Evolutionary conservation across 306 rosid genomes (phyloP).

Genomic region (Hippophae tibetana): DNA sequence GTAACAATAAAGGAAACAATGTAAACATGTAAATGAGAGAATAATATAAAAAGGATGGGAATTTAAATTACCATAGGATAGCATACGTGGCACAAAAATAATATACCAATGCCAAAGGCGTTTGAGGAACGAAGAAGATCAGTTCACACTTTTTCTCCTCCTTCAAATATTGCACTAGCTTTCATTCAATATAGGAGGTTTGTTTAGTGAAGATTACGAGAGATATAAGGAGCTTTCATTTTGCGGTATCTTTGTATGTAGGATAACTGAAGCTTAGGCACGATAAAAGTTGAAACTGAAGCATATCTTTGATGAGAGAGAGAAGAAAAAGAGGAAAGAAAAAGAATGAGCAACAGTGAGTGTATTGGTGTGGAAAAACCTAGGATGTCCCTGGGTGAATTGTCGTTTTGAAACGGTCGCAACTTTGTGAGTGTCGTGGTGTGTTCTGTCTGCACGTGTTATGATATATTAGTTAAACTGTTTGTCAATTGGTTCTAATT

Average conservation of each 20-base stretch:
- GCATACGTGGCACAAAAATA: not conserved
- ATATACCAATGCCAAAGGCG: slow-evolving; percentile 21
- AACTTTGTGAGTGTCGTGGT: not conserved
- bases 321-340: not conserved
- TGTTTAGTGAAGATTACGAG: not conserved
- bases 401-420: too few relatives aligned
- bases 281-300: too few relatives aligned
- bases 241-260: not conserved
- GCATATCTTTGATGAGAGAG: not conserved
- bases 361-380: slow-evolving; percentile 4
- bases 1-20: slow-evolving; percentile 6
- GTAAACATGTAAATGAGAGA: slow-evolving; percentile 3
- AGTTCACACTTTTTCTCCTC: slow-evolving; percentile 19
- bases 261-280: not conserved
- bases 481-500: not conserved
- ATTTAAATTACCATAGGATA: slow-evolving; percentile 23
- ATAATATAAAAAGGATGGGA: slow-evolving; percentile 13
- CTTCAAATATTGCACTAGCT: slow-evolving; percentile 10
- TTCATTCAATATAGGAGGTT: slow-evolving; percentile 3
- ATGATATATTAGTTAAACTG: not conserved
- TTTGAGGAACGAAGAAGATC: slow-evolving; percentile 26
- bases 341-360: not conserved
- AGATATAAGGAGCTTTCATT: slow-evolving; percentile 2
- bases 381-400: not conserved
- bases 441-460: slow-evolving; percentile 10